Conservation (phyloP, 1,284 basidiomycete genomes). For the Singerocomus inundabilis region DNA sequence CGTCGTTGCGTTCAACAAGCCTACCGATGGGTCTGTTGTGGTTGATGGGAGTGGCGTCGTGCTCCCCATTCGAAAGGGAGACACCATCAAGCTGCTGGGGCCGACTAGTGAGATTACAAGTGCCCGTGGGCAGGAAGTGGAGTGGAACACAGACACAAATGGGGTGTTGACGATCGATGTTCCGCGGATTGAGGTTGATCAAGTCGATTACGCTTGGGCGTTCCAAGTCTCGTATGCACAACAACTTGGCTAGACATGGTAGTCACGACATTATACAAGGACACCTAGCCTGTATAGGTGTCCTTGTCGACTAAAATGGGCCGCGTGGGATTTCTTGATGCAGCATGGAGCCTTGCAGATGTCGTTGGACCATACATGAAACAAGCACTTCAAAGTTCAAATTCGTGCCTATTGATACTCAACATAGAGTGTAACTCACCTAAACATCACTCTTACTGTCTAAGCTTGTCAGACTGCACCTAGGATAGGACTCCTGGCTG, state of each 20-base stretch:
- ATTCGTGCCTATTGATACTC: no score
- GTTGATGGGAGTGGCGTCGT: conserved; percentile 37
- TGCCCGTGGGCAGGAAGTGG: conserved; percentile 1
- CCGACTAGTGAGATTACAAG: conserved; percentile 15
- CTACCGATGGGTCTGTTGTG: conserved; percentile 33
- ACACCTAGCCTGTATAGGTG: no score
- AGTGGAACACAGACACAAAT: conserved; percentile 21
- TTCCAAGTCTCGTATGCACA: conserved; percentile 39
- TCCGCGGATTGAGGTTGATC: conserved; percentile 28
- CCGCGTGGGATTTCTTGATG: no score
- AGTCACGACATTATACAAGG: no score
- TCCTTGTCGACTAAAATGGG: no score
- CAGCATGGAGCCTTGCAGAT: no score
- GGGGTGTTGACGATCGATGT: conserved; percentile 36
- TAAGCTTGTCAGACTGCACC: no score
- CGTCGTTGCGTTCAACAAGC: conserved; percentile 45
- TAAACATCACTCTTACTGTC: no score
- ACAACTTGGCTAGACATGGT: not conserved
- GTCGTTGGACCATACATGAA: no score
- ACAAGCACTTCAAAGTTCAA: no score
- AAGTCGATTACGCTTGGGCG: conserved; percentile 44
- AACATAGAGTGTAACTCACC: no score
- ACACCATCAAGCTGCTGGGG: conserved; percentile 43
- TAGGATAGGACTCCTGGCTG: no score
- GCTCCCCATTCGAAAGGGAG: conserved; percentile 46